Base-by-base conservation (phyloP, 306 rosid genomes). In the Hippophae gyantsensis region DNA sequence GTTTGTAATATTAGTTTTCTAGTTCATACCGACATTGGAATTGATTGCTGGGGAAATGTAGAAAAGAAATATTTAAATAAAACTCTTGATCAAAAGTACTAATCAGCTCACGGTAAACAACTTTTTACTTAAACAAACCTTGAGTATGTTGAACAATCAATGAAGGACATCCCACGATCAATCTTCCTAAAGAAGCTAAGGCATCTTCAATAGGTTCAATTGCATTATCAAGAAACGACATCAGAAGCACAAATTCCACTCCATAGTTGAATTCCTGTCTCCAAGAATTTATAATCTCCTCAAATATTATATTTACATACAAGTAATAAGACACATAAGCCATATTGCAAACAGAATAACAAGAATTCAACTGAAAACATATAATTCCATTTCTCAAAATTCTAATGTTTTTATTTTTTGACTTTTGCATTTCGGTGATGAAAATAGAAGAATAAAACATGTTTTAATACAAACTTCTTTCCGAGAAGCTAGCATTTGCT, bases 261-360 rank as follows among this genome's bases (percentile, higher is more conserved):
- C 98, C 98, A 32, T 71, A 62, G 76, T 79, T 87, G 87, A 87
- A 90, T 64, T 85, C 98, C 95, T 90, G 82, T 6, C 50, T 70
- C 65, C 52, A 57, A 64, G 68, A 62, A 10, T 73, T 58, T 41
- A 49, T 61, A 56, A 44, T 13, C 52, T 47, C 69, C 66, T 62
- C 58, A 41, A 14, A 60, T 23, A 23, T 13, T 6, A 58, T 43
- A 53, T 52, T 23, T 23, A 54, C 51, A 74, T 57, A 60, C 63
- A 44, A 65, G 55, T 45, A 60, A 48, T 9, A 13, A 59, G 13
- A 47, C 42, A 58, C 26, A 52, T 7, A 48, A 26, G 53, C 44
- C 10, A 48, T 6, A 66, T 18, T 41, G 25, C 45, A 12, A 52
- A 2, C 26, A 13, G 51, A 43, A n/a, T 13, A 51, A 14, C 50